Base-by-base conservation (phyloP, 2,329 filamentous ascomycete genomes). In the Didymella pinodella region DNA sequence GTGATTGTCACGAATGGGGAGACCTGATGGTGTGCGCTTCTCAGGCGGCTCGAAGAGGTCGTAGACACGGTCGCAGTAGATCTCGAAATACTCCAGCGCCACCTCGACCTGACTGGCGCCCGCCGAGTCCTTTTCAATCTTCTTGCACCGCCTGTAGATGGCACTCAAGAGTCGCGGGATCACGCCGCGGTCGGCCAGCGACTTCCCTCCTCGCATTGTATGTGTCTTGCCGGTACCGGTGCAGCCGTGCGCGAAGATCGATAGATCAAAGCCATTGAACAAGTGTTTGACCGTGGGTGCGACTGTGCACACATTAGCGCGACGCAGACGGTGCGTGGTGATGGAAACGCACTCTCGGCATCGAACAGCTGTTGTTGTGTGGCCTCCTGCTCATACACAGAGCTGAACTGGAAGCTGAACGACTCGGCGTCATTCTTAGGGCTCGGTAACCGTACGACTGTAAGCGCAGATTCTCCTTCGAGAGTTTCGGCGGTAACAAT, bases 151-250 rank as follows among this genome's bases (percentile, higher is more conserved):
- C 47, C 94, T 86, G 75, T 94, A 98, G 57, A 98, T 90, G 67
- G 86, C 87, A 77, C 92, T 96, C 43, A 97, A 83, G 55, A 97
- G 80, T 59, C 93, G 84, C 14, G 93, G 93, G 66, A 97, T 97
- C 38, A 95, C 90, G 62, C 93, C 93, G 67, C 93, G 86, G 55
- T 97, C 93, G 5, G 90, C 89, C 54, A 97, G 83, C 74, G 90
- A 91, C 77, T 96, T 86, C 38, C 93, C 93, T 65, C 93, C 93
- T 64, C 93, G 89, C 93, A 97, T 97, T 2, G 93, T 97, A 78
- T 97, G 92, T 59, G 93, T 97, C 80, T 97, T 97, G 55, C 93
- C 93, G 0, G 93, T 96, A 46, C 93, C 93, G 0, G 93, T 97
- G 59, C 94, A 92, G 61, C 93, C 93, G 75, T 97, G 97, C 28